phyloP scores from a whole-genome alignment of 2,329 filamentous ascomycete genomes.

The Claviceps quebecensis region DNA sequence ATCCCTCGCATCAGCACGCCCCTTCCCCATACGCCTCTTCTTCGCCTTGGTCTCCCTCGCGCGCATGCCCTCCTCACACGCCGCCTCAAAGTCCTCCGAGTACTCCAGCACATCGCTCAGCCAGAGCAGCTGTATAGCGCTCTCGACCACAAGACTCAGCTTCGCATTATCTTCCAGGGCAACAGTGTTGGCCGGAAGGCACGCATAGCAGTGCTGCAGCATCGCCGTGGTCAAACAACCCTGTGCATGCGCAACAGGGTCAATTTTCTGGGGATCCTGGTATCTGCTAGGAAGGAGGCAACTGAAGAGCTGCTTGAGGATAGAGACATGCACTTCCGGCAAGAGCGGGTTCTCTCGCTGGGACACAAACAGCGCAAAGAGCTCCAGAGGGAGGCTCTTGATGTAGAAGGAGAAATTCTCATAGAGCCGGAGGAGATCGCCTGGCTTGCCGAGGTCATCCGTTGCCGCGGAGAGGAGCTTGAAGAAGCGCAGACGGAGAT shows the following conservation, averaged over 20 bases:
- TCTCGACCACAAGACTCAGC: constrained; percentile 55
- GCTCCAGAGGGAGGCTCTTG: constrained; percentile 40
- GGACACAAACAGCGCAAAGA: constrained; percentile 41
- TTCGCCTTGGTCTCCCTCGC: constrained; percentile 34
- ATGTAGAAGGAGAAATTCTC: constrained; percentile 42
- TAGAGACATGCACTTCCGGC: constrained; percentile 25
- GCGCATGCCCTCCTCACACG: constrained; percentile 31
- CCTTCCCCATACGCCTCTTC: constrained; percentile 23
- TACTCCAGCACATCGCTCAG: constrained; percentile 20
- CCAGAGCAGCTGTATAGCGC: constrained; percentile 42
- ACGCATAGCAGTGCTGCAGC: constrained; percentile 47
- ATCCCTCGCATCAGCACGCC: constrained; percentile 23
- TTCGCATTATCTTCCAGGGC: constrained; percentile 56
- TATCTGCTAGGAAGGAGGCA: constrained; percentile 28
- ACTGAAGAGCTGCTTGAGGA: constrained; percentile 31
- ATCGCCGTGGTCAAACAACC: constrained; percentile 30
- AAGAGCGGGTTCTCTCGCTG: constrained; percentile 22
- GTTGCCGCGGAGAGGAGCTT: constrained; percentile 35
- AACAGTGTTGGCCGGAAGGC: constrained; percentile 47
- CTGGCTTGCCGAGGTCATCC: constrained; percentile 29
- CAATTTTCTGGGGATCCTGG: constrained; percentile 27
- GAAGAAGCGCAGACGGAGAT: constrained; percentile 49
- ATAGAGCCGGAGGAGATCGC: constrained; percentile 40
- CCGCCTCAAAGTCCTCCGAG: constrained; percentile 21
- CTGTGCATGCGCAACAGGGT: constrained; percentile 20